Base-by-base conservation (phyloP, 2,329 filamentous ascomycete species). In the Ascochyta fabae region DNA sequence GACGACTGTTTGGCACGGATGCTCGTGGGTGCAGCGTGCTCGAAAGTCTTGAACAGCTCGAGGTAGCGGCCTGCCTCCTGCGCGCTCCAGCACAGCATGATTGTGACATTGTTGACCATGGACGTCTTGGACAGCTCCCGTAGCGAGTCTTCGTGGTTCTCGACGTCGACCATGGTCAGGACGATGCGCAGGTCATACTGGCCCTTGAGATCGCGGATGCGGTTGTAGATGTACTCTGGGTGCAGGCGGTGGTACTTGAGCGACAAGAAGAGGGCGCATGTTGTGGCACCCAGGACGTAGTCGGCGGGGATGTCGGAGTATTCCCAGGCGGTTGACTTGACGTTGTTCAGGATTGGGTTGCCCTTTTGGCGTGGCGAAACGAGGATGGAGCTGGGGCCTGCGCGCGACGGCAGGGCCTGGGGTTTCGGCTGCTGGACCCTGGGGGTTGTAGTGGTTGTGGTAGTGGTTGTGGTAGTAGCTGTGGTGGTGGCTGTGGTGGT, bases 161-260 rank as follows among this genome's bases (percentile, higher is more conserved):
- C 86, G 48, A 99, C 96, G 75, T 99, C 95, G 24, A 98, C 93
- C 86, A 98, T 92, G 19, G 89, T 88, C 44, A 99, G 83, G 26
- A 99, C 79, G 48, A 99, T 83, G 43, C 95, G 90, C 19, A 99
- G 83, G 63, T 88, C 89, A 79, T 96, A 98, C 77, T 90, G 91
- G 46, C 90, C 91, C 47, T 90, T 90, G 4, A 99, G 81, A 44
- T 88, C 86, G 48, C 90, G 88, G 65, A 99, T 96, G 53, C 95
- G 89, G 23, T 89, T 92, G 79, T 98, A 98, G 68, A 99, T 92
- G 80, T 99, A 99, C 77, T 99, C 95, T 0, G 95, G 95, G 72
- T 99, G 95, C 48, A 99, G 83, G 26, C 94, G 91, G 76, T 99
- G 95, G 76, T 99, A 99, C 76, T 98, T 99, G 50, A 99, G 84